phyloP scores from a whole-genome alignment of 768 basidiomycete genomes.

The Tylopilus vinaceipallidus region DNA sequence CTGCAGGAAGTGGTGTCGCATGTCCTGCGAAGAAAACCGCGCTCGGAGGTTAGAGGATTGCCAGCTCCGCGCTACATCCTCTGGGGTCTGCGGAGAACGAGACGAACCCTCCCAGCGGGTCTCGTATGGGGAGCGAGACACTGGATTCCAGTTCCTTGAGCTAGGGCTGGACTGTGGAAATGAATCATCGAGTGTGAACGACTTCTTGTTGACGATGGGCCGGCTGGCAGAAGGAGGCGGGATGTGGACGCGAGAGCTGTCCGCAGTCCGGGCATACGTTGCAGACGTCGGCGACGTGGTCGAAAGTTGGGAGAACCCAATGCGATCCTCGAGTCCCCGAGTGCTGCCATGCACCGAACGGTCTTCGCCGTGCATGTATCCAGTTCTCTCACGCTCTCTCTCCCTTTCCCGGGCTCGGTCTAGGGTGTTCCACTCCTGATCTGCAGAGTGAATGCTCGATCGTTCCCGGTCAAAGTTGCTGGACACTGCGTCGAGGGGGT shows the following conservation, averaged over 20 bases:
- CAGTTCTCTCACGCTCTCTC: constrained; percentile 20
- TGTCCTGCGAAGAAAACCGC: constrained; percentile 32
- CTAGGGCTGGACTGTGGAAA: constrained; percentile 24
- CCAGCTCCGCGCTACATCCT: constrained; percentile 31
- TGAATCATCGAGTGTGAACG: constrained; percentile 27
- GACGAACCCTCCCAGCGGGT: constrained; percentile 27
- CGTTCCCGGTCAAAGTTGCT: constrained; percentile 27
- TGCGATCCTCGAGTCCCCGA: constrained; percentile 20
- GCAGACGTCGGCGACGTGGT: constrained; percentile 16
- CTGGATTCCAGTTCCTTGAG: constrained; percentile 19
- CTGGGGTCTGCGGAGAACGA: constrained; percentile 31
- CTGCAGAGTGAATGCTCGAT: constrained; percentile 22
- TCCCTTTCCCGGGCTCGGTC: constrained; percentile 27
- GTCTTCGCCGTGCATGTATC: constrained; percentile 22
- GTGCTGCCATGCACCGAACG: constrained; percentile 14
- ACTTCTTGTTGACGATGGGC: constrained; percentile 30
- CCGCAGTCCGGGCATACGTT: constrained; percentile 11
- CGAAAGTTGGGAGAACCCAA: constrained; percentile 6
- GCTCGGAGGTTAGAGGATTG: constrained; percentile 27
- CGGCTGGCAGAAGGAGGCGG: constrained; percentile 31
- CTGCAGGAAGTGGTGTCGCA: constrained; percentile 25
- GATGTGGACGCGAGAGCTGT: constrained; percentile 14
- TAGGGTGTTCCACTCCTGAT: constrained; percentile 29
- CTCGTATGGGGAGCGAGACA: constrained; percentile 28
- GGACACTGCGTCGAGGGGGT: constrained; percentile 20